Base-by-base conservation (phyloP, 176 grass and related monocot species). In the Phoenix roebelenii region DNA sequence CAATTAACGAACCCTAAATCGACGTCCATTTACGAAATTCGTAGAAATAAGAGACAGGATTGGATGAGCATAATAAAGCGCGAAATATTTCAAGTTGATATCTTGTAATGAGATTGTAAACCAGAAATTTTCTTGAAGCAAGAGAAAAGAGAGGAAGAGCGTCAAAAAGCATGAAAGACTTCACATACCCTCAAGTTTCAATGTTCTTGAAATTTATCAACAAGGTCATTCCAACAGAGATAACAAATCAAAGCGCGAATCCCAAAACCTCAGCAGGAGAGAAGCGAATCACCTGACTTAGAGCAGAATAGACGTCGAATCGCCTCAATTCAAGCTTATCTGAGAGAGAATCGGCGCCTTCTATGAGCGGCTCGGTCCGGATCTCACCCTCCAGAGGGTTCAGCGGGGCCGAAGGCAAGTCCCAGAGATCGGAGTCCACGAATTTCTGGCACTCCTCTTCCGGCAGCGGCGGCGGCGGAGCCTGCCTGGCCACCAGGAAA, bases 381-480 rank as follows among this genome's bases (percentile, higher is more conserved):
- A 5, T 18, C 5, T 75, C 74, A 5, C 57, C 75, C 16, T 19
- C 49, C 9, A 85, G 73, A 5, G 25, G 81, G 18, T 56, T 52
- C 20, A 98, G 79, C 1, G 78, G 63, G 15, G 73, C 76, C 23
- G 73, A 88, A 48, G 93, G 93, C 58, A 98, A 80, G 93, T 92
- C 87, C 75, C 78, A 98, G 70, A 98, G 84, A 18, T 88, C 84
- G 68, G 87, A 88, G 69, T 98, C 93, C 54, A 82, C 72, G 55
- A 70, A 80, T 6, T 50, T 66, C 18, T 55, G 5, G 84, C 88
- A 98, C 20, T 97, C 87, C 67, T 85, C 87, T 14, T 85, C 87
- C 56, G 68, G 73, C 55, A 77, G 69, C 49, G 59, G 59, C 3
- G 83, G 78, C 58, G 80, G 91, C 12, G 78, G 80, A 18, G 35